These are phyloP conservation scores for Cladosporium sp. DNA, from an alignment of 2,329 filamentous ascomycete species.

Conservation along the genomic window DNA sequence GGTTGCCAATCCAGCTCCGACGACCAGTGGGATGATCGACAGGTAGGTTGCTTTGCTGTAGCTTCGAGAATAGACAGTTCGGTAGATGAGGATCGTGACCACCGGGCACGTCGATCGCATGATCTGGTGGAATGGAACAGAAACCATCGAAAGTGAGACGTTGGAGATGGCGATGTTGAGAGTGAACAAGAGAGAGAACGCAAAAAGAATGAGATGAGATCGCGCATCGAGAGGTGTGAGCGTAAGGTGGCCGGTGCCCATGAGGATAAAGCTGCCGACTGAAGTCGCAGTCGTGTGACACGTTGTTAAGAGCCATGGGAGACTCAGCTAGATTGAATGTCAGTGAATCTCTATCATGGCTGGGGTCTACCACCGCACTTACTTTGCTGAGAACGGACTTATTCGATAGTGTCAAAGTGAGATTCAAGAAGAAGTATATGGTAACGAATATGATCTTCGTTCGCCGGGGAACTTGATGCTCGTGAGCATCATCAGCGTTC, in stretches of 20 bases:
- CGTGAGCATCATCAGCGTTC: neutral
- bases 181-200: conserved; percentile 59
- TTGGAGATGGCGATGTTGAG: conserved; percentile 63
- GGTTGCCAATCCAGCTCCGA: conserved; percentile 57
- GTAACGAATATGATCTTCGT: conserved; percentile 6
- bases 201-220: conserved; percentile 53
- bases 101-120: conserved; percentile 59
- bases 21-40: conserved; percentile 57
- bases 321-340: conserved; percentile 54
- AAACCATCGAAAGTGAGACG: conserved; percentile 57
- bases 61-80: conserved; percentile 50
- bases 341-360: neutral
- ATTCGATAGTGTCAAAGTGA: conserved; percentile 52
- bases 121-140: conserved; percentile 63
- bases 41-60: conserved; percentile 57
- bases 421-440: conserved; percentile 45
- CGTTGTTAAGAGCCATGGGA: conserved; percentile 59
- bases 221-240: conserved; percentile 49
- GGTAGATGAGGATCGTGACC: conserved; percentile 60
- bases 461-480: neutral
- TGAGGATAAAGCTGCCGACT: conserved; percentile 52
- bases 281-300: conserved; percentile 56
- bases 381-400: conserved; percentile 49
- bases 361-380: neutral
- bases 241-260: conserved; percentile 50